Conservation (phyloP, 768 basidiomycete genomes). For the Rhodotorula toruloides region DNA sequence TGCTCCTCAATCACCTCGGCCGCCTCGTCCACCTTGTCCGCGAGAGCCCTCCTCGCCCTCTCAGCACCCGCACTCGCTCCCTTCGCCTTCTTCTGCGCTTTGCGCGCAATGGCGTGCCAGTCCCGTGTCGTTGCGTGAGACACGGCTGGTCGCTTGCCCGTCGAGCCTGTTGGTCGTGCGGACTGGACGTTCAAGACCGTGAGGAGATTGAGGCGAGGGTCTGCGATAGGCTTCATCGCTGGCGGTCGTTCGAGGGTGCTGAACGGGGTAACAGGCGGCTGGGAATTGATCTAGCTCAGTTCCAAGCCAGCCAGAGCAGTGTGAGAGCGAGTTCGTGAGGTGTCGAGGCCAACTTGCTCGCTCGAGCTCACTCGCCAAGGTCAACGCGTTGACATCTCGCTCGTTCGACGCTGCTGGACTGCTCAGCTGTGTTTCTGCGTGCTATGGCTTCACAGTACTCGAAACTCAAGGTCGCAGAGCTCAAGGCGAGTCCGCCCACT, state of each 20-base stretch:
- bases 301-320: neutral
- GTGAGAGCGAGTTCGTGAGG: neutral
- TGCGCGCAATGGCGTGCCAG: slow-evolving; percentile 31
- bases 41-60: neutral
- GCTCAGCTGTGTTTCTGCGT: neutral
- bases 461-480: slow-evolving; percentile 25
- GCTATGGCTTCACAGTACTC: neutral
- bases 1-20: neutral
- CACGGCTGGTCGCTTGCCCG: slow-evolving; percentile 8
- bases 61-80: neutral
- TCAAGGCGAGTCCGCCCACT: slow-evolving; percentile 14
- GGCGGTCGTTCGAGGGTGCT: too few relatives aligned
- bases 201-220: slow-evolving; percentile 24
- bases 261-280: too few relatives aligned
- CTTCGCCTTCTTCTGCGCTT: neutral
- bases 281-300: too few relatives aligned
- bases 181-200: slow-evolving; percentile 32
- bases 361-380: neutral
- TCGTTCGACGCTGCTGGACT: neutral
- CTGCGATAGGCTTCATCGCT: neutral
- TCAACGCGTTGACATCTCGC: neutral
- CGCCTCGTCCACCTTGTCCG: neutral
- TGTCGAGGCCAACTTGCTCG: too few relatives aligned
- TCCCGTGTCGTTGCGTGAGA: slow-evolving; percentile 10
- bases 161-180: slow-evolving; percentile 29